phyloP scores from a whole-genome alignment of 352 stramenopile species.

The Globisporangium emineosum region DNA sequence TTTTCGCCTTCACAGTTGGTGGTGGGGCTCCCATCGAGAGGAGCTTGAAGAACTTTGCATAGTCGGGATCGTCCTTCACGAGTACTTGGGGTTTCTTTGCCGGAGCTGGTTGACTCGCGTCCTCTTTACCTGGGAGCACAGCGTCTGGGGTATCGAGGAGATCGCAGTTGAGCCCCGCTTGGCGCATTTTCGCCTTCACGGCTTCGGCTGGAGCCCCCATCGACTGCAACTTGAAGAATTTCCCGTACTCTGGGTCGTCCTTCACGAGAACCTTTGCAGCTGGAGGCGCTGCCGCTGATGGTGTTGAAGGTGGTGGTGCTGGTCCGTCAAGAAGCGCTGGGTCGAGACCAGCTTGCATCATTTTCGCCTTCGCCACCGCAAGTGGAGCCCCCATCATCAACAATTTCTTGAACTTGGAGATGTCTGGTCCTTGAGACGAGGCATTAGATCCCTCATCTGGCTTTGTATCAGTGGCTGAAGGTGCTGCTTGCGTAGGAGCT shows the following conservation, averaged over 20 bases:
- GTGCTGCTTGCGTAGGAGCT: neutral
- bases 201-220: conserved; percentile 54
- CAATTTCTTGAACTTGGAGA: conserved; percentile 65
- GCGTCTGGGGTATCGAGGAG: conserved; percentile 65
- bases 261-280: conserved; percentile 31
- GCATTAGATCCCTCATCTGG: conserved; percentile 14
- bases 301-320: neutral
- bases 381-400: conserved; percentile 58
- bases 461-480: neutral
- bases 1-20: conserved; percentile 56
- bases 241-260: conserved; percentile 52
- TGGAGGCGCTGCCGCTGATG: neutral
- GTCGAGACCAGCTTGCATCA: conserved; percentile 63
- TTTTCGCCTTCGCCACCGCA: conserved; percentile 59
- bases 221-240: conserved; percentile 66
- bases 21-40: conserved; percentile 54
- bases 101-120: neutral
- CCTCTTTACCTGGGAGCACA: conserved; percentile 23
- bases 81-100: conserved; percentile 28
- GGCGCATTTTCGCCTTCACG: conserved; percentile 60
- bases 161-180: conserved; percentile 84
- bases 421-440: conserved; percentile 19
- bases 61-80: conserved; percentile 59
- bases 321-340: conserved; percentile 40
- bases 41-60: conserved; percentile 74